These are phyloP conservation scores for Cutaneotrichosporon dermatis DNA, from an alignment of 1,284 basidiomycete species.

Conservation along the genomic window DNA sequence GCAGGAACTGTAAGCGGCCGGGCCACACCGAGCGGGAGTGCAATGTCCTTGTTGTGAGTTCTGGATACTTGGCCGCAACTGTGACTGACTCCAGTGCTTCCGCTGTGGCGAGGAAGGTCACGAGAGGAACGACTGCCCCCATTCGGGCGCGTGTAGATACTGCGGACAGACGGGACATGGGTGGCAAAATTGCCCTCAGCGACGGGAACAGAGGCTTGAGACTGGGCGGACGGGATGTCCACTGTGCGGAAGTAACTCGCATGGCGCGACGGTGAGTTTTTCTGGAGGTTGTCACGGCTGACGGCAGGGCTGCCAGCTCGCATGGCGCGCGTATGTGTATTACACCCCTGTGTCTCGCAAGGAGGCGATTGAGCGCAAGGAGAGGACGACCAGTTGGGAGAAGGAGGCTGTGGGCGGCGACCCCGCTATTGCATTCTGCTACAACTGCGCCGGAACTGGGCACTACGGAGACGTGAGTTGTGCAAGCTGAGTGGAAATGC, in stretches of 20 bases:
- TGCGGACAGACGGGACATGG: constrained; percentile 80
- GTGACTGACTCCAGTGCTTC: constrained; percentile 59
- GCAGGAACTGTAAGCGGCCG: constrained; percentile 40
- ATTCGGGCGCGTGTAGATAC: constrained; percentile 74
- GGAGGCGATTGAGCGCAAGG: constrained; percentile 49
- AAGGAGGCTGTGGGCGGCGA: constrained; percentile 37
- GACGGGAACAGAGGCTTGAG: neutral
- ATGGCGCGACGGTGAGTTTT: neutral
- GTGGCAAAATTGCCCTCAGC: constrained; percentile 57
- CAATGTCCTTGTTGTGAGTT: constrained; percentile 37
- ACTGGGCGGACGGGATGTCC: neutral
- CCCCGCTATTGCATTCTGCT: constrained; percentile 58
- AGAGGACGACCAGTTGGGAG: constrained; percentile 31
- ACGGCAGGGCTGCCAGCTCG: constrained; percentile 71
- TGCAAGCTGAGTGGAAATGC: neutral
- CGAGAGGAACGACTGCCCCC: constrained; percentile 72
- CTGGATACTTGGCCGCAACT: neutral
- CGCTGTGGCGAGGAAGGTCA: constrained; percentile 88
- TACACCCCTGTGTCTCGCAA: constrained; percentile 58
- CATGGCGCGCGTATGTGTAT: constrained; percentile 85
- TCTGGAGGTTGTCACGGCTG: neutral
- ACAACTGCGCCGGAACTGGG: constrained; percentile 73
- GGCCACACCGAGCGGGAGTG: constrained; percentile 38
- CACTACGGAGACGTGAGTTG: constrained; percentile 80
- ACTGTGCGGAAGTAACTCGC: neutral